Percentiles rank a stretch among this genome's conserved stretches.
Evolutionary conservation across 306 rosid genomes (phyloP).

Genomic region (Rubus parviflorus): DNA sequence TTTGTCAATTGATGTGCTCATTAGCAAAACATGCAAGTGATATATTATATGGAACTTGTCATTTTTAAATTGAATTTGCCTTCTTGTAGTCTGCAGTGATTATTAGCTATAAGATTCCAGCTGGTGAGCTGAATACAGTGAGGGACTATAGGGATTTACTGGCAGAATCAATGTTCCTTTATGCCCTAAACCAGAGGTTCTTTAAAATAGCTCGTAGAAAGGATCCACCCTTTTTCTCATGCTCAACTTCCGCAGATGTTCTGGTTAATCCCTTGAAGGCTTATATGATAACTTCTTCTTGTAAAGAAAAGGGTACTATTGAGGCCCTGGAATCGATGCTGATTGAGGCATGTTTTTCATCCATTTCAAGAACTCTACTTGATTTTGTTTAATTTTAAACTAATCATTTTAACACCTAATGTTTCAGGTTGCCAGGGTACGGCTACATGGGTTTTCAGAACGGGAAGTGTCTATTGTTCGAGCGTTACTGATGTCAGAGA

Average conservation of each 20-base stretch:
- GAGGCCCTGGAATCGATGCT: slow-evolving; percentile 87
- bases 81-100: slow-evolving; percentile 84
- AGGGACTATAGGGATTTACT: slow-evolving; percentile 84
- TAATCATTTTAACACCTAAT: slow-evolving; percentile 31
- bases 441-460: slow-evolving; percentile 88
- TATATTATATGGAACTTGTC: slow-evolving; percentile 12
- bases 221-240: slow-evolving; percentile 95
- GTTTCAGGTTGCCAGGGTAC: slow-evolving; percentile 85
- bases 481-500: slow-evolving; percentile 80
- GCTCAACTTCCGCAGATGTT: slow-evolving; percentile 86
- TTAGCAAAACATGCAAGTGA: slow-evolving; percentile 4
- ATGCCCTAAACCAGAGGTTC: slow-evolving; percentile 88
- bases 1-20: slow-evolving; percentile 10
- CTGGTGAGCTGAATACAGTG: slow-evolving; percentile 72
- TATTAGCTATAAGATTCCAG: slow-evolving; percentile 88
- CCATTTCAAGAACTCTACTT: slow-evolving; percentile 17
- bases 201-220: slow-evolving; percentile 84
- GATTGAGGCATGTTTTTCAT: slow-evolving; percentile 60
- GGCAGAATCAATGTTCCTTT: slow-evolving; percentile 91
- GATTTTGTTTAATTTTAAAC: slow-evolving; percentile 5
- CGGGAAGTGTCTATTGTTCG: slow-evolving; percentile 80
- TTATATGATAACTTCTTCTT: slow-evolving; percentile 78
- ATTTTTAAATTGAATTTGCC: slow-evolving; percentile 20
- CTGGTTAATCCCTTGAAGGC: slow-evolving; percentile 86
- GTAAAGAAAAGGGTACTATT: slow-evolving; percentile 80